Base-by-base conservation (phyloP, 1,284 basidiomycete genomes). In the Neonothopanus nambi region DNA sequence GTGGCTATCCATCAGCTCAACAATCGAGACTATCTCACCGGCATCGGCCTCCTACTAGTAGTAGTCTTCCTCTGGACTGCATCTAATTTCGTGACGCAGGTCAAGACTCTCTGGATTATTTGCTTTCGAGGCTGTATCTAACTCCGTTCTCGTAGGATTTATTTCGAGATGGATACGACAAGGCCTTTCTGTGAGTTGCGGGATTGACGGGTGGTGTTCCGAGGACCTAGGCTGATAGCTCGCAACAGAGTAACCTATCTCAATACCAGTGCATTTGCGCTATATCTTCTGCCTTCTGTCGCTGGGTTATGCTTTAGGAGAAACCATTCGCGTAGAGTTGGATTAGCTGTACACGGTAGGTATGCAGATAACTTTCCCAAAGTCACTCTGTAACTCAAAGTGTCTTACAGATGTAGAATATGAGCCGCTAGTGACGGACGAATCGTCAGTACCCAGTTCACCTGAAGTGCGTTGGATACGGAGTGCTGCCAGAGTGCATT, bases 51-150 rank as follows among this genome's bases (percentile, higher is more conserved):
- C 24, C 78, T 95, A 20, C 69, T 94, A 5, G 61, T 86, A 40
- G 93, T 96, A 45, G 92, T 95, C 42, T 62, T 93, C 21, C 80
- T 95, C 12, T 96, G 93, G 93, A 95, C 87, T 15, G 71, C 76
- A 9, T 86, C 85, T 39, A 91, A 85, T 67, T 92, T 91, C 62
- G 70, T 92, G 30, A 91, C 89, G 11, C 89, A 92, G 78, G 89
- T 87, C 61, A 50, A 74, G 59, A 30, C 9, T 37, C 48, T 35
- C 11, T n/a, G 23, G n/a, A 42, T 21, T 47, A 26, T 24, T 24
- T 43, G 38, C n/a, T n/a, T 43, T 41, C 60, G 7, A 5, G 39
- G 8, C 24, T 8, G 30, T 12, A 23, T 37, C 54, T 57, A 23
- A 40, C 37, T 62, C 30, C 51, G 30, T 56, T 33, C 44, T 41